Base-by-base conservation (phyloP, 352 stramenopile species). In the Blastocystis sp. region DNA sequence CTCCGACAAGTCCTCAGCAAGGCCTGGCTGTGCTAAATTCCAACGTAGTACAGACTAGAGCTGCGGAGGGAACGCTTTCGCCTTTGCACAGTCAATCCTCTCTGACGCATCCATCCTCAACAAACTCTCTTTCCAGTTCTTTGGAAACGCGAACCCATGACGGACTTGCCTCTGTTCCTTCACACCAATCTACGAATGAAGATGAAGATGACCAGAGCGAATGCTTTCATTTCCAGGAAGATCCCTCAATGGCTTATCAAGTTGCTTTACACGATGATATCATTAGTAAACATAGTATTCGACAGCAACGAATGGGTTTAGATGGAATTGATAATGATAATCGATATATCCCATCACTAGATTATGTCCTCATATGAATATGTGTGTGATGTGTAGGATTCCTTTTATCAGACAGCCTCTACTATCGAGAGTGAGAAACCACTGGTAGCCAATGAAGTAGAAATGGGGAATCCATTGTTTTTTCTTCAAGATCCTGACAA, bases 301-400 rank as follows among this genome's bases (percentile, higher is more conserved):
- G 73, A 13, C 73, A 84, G 41, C 73, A 84, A n/a, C 73, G 73
- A 11, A 84, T 84, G 50, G 73, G 73, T 29, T 69, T 84, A n/a
- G 73, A 84, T 64, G 73, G 73, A 9, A 84, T 84, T 43, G 53
- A 84, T 45, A 84, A 84, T 34, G 73, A 84, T 55, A 84, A 84
- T 45, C 73, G 73, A 8, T 84, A 68, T 66, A 34, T 68, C 18
- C 73, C 73, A 13, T 66, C 29, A 34, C 47, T 61, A 18, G 73
- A 84, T 84, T 84, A 84, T 84, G 73, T 84, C 26, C 8, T 15
- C 3, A 20, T 11, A 53, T 20, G 0, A 4, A 3, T 3, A 23
- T 13, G 11, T 29, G 13, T 0, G 0, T 84, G 11, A 84, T 84
- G 6, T 50, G 2, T 55, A 84, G 73, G 54, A 84, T 3, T 68